A percentile compares a stretch with the other conserved stretches of the same genome.
Evolutionary conservation across 371 early-diverging fungal species (phyloP).

Genomic region (Apophysomyces elegans): DNA sequence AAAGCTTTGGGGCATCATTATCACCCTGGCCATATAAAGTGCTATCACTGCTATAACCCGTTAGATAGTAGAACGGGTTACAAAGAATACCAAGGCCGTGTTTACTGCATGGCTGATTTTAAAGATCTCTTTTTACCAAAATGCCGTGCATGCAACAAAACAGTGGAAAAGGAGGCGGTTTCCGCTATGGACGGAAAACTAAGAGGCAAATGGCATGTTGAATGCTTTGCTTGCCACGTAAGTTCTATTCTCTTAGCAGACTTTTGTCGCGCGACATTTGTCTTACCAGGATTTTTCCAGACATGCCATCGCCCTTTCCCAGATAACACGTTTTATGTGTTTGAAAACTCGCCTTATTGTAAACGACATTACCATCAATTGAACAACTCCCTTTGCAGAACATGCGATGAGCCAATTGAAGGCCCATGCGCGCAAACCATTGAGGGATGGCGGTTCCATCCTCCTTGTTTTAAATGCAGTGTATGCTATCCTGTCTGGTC

Average conservation of each 20-base stretch:
- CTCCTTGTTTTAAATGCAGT: conserved; percentile 47
- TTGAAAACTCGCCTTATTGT: conserved; percentile 81
- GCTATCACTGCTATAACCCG: conserved; percentile 19
- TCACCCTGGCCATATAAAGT: conserved; percentile 23
- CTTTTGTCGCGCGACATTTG: not conserved
- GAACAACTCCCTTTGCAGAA: conserved; percentile 80
- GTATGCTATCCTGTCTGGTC: conserved; percentile 21
- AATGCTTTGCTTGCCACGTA: conserved; percentile 33
- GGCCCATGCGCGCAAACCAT: conserved; percentile 82
- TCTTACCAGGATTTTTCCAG: conserved; percentile 21
- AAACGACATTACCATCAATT: conserved; percentile 81
- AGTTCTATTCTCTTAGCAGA: not conserved
- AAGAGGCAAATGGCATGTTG: conserved; percentile 68
- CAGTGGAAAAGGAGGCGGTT: conserved; percentile 68
- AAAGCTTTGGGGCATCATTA: conserved; percentile 19
- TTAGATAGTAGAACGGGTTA: conserved; percentile 32
- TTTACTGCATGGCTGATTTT: conserved; percentile 74
- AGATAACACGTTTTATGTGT: conserved; percentile 87
- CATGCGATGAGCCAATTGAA: conserved; percentile 82
- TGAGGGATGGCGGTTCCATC: conserved; percentile 65
- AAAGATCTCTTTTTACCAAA: conserved; percentile 53
- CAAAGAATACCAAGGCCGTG: conserved; percentile 66
- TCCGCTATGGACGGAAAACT: conserved; percentile 71
- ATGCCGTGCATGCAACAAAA: conserved; percentile 62
- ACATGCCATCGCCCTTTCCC: conserved; percentile 80